These are phyloP conservation scores for Fomitopsis betulina DNA, from an alignment of 1,284 basidiomycete genomes.

Conservation along the genomic window DNA sequence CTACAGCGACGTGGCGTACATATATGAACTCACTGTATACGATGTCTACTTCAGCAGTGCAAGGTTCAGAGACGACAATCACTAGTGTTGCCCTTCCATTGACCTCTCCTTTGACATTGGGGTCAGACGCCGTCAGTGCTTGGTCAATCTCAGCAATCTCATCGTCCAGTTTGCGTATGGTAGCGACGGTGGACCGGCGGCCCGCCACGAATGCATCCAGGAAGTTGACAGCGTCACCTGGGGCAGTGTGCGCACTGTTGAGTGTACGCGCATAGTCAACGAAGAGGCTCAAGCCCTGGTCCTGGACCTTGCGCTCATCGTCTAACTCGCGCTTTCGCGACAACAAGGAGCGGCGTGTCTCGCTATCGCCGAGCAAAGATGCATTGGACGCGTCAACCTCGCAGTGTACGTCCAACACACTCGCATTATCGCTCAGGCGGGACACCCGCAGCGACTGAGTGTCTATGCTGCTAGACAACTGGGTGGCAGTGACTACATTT, in stretches of 20 bases:
- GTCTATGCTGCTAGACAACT: not conserved
- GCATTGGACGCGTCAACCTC: not conserved
- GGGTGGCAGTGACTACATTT: not conserved
- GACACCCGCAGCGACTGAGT: not conserved
- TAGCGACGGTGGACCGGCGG: conserved; percentile 32
- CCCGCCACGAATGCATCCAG: conserved; percentile 38
- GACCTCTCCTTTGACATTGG: conserved; percentile 27
- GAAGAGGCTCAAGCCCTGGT: conserved; percentile 38
- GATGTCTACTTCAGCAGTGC: conserved; percentile 40
- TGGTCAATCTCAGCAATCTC: conserved; percentile 33
- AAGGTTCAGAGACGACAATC: conserved; percentile 32
- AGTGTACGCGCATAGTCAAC: conserved; percentile 40
- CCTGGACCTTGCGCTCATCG: conserved; percentile 32
- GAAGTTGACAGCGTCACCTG: conserved; percentile 34
- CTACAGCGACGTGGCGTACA: not conserved
- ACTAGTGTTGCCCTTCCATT: conserved; percentile 35
- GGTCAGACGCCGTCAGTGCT: conserved; percentile 22
- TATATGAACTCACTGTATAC: conserved; percentile 49
- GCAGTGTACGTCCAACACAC: not conserved
- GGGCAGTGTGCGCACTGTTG: conserved; percentile 37
- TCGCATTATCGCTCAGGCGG: not conserved
- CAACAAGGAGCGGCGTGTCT: conserved; percentile 30
- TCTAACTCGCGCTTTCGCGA: conserved; percentile 31
- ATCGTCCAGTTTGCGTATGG: conserved; percentile 35
- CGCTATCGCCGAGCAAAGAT: conserved; percentile 5